Conservation (phyloP, 2,329 filamentous ascomycete genomes). For the Colletotrichum liriopes region DNA sequence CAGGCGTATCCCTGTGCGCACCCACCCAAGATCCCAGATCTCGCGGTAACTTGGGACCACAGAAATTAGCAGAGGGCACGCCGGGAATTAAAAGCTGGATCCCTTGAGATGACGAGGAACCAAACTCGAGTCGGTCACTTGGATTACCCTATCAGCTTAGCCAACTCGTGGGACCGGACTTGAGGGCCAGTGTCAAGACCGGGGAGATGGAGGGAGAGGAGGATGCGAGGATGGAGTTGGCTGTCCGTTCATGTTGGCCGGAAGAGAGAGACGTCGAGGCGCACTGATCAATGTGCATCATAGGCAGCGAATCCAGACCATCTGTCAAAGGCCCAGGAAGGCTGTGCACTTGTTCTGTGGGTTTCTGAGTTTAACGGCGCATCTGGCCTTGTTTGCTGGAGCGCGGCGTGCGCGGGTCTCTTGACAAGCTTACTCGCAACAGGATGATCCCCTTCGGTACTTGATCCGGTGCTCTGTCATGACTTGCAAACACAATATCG, state of each 20-base stretch:
- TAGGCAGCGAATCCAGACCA: background rate
- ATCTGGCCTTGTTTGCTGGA: slow-evolving; percentile 5
- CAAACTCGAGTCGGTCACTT: slow-evolving; percentile 17
- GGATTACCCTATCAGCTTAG: too few species aligned
- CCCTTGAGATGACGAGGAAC: slow-evolving; percentile 19
- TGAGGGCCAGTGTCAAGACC: background rate
- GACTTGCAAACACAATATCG: background rate
- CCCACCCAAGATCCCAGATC: slow-evolving; percentile 28
- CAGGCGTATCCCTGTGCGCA: slow-evolving; percentile 26
- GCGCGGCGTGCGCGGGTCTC: background rate
- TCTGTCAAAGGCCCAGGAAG: background rate
- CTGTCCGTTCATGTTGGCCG: background rate
- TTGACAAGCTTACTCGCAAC: background rate
- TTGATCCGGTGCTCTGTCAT: slow-evolving; percentile 5
- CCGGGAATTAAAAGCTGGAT: slow-evolving; percentile 31
- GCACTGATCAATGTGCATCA: slow-evolving; percentile 5
- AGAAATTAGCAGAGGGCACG: background rate
- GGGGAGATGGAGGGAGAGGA: background rate
- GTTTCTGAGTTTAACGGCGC: slow-evolving; percentile 2
- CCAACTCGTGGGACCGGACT: background rate
- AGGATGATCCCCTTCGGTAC: slow-evolving; percentile 3
- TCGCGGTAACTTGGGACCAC: background rate
- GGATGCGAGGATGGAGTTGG: slow-evolving; percentile 5
- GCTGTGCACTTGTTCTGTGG: slow-evolving; percentile 20
- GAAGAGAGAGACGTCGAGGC: background rate